Percentiles rank a stretch among this genome's conserved stretches.
Evolutionary conservation across 306 rosid genomes (phyloP).

Genomic region (Oemleria cerasiformis): DNA sequence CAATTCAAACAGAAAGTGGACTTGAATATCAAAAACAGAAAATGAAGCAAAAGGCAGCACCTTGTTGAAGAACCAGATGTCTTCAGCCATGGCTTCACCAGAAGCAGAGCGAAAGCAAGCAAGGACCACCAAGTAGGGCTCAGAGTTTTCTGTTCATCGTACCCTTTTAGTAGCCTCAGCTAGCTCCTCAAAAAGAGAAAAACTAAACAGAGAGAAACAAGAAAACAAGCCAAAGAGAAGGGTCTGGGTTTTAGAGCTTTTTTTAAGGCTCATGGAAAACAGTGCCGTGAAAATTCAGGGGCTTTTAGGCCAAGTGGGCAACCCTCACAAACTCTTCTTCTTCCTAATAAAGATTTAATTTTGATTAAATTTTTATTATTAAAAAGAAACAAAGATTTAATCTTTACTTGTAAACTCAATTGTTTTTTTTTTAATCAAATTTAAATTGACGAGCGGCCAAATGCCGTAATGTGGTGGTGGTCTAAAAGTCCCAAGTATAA

Average conservation of each 20-base stretch:
- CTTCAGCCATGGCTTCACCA: constrained; percentile 57
- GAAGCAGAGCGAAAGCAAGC: constrained; percentile 17
- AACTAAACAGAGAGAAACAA: not conserved
- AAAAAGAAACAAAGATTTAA: too few relatives aligned
- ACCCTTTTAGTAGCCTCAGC: constrained; percentile 1
- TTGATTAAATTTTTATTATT: not conserved
- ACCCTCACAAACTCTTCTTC: not conserved
- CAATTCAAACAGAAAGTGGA: constrained; percentile 18
- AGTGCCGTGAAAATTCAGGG: constrained; percentile 5
- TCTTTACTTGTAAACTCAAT: too few relatives aligned
- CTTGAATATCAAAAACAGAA: constrained; percentile 10
- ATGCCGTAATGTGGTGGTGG: too few relatives aligned
- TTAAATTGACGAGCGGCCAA: too few relatives aligned
- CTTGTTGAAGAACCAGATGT: constrained; percentile 65
- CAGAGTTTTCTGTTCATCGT: constrained; percentile 14
- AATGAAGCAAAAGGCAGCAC: constrained; percentile 30
- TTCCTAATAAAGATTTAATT: not conserved
- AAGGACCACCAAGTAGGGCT: constrained; percentile 4
- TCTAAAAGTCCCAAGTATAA: too few relatives aligned
- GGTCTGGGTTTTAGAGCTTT: constrained; percentile 30
- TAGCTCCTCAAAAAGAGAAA: not conserved
- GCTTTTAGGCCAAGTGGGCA: constrained; percentile 18
- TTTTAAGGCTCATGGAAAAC: constrained; percentile 23
- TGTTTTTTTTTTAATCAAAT: too few relatives aligned
- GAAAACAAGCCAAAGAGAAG: constrained; percentile 7